Evolutionary conservation across 192 early-diverging fungal species (phyloP), one percentile per base, ranked within the genome.

Genomic region (Mortierella claussenii): DNA sequence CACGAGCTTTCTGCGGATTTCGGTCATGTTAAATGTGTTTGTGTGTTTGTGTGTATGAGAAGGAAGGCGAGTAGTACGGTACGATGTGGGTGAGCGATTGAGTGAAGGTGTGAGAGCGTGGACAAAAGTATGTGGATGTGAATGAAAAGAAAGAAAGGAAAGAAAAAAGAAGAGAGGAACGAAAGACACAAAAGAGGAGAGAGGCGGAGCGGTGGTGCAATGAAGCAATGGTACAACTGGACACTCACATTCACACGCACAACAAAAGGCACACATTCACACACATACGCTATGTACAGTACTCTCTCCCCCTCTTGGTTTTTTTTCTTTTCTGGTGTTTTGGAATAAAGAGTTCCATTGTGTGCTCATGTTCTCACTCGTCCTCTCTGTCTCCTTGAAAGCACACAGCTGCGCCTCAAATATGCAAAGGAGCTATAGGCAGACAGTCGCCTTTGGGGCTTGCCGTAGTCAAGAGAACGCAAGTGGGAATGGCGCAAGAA

Each of bases 1-100:
- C 43, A 96, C 94, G 68, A 96, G 86, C 79, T 97, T 97, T 73
- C 88, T 79, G 67, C 90, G 88, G 76, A 90, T 87, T 82, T 89
- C 89, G 58, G 89, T 53, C 86, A 87, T 87, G 10, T 44, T 71
- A 11, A 4, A 9, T 21, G 23, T 28, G 13, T 8, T 44, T 40
- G 26, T 55, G 28, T 55, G 28, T 28, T 44, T 36, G 28, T 9
- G 9, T 46, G 2, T 9, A 45, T 31, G n/a, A 18, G 42, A 46
- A 5, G 36, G 20, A 36, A 5, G 60, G 32, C 15, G 31, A 12
- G 47, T 27, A 3, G 20, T 8, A 47, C 33, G 34, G 28, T 4
- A 32, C 36, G 12, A 21, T 2, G 36, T 2, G 55, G 8, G 44
- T 17, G 15, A 43, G 45, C 6, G 45, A 46, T 9, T 23, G 28